Evolutionary conservation across 148 eudicot genomes (phyloP), one percentile per base, ranked within the genome.

Genomic region (Pouteria glomerata): DNA sequence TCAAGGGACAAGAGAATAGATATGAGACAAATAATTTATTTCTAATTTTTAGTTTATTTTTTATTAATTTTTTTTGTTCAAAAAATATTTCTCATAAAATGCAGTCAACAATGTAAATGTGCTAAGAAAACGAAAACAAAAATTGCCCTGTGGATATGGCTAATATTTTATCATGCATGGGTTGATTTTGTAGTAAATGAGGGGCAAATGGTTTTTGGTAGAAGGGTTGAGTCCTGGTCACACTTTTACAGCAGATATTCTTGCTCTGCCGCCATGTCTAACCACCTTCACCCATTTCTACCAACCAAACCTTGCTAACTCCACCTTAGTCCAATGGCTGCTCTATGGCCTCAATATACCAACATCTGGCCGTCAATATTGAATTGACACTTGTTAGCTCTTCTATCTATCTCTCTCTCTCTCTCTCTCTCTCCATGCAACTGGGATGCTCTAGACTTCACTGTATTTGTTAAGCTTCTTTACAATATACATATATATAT

Each of bases 281-380:
- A 83, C 86, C 63, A 83, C 81, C 79, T 77, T 77, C 86, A 79
- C 50, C 86, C 80, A 77, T 69, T 70, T 64, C 79, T 79, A 76
- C 78, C 82, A 78, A 82, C 80, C 80, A 56, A 79, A 56, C 37
- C 37, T 29, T 41, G 64, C 30, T 61, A 64, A 57, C 55, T 59
- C 66, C 75, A 60, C 18, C 47, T 14, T 33, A 3, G 30, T 71
- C 71, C 74, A 70, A 56, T 74, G 57, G 29, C 58, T 0, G 27
- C 45, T 39, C 10, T 39, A 58, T 58, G 8, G 41, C 12, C 11
- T 35, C 27, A 21, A 19, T n/a, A 19, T n/a, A 19, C 26, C 42
- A n/a, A 18, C 12, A 33, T 18, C 45, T 13, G 35, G 34, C 44
- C 16, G n/a, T 47, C 8, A 58, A 58, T 59, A 15, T 59, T 59